A percentile compares a stretch with the other conserved stretches of the same genome.
These are phyloP conservation scores for Dioscorea zingiberensis DNA, from an alignment of 106 monocot genomes.

Conservation along the genomic window DNA sequence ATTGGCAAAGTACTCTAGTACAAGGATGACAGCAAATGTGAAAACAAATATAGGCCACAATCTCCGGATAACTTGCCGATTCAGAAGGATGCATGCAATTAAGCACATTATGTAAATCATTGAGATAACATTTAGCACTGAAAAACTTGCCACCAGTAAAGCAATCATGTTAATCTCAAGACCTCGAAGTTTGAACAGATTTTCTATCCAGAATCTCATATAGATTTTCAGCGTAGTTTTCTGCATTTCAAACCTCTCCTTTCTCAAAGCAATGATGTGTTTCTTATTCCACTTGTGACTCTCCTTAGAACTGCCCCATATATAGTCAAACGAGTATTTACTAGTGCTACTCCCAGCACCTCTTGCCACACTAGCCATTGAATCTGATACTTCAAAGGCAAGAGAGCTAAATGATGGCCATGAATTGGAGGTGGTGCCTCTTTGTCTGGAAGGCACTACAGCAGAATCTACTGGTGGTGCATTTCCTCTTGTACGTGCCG, in stretches of 20 bases:
- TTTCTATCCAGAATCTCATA: constrained; percentile 83
- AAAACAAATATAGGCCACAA: constrained; percentile 82
- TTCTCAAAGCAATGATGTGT: constrained; percentile 56
- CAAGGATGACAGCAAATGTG: constrained; percentile 68
- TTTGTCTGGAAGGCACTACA: constrained; percentile 18
- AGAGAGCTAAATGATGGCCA: constrained; percentile 27
- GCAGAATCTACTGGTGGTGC: constrained; percentile 24
- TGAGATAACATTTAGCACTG: constrained; percentile 73
- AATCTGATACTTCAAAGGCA: constrained; percentile 17
- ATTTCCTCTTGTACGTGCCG: neutral
- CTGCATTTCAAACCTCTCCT: constrained; percentile 84
- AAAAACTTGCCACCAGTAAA: constrained; percentile 87
- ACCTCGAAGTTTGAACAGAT: constrained; percentile 72
- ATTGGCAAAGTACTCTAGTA: constrained; percentile 82
- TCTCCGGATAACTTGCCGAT: constrained; percentile 57
- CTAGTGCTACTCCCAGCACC: constrained; percentile 23
- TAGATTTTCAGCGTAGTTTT: constrained; percentile 66
- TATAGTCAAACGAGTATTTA: constrained; percentile 52
- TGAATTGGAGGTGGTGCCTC: constrained; percentile 12
- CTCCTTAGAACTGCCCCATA: constrained; percentile 86
- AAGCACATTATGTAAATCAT: constrained; percentile 78
- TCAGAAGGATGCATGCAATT: constrained; percentile 67
- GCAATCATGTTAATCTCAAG: constrained; percentile 93
- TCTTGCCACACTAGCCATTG: constrained; percentile 11
- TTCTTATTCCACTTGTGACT: constrained; percentile 94